phyloP scores from a whole-genome alignment of 164 flowering plant genomes.

The Vitis vinifera region DNA sequence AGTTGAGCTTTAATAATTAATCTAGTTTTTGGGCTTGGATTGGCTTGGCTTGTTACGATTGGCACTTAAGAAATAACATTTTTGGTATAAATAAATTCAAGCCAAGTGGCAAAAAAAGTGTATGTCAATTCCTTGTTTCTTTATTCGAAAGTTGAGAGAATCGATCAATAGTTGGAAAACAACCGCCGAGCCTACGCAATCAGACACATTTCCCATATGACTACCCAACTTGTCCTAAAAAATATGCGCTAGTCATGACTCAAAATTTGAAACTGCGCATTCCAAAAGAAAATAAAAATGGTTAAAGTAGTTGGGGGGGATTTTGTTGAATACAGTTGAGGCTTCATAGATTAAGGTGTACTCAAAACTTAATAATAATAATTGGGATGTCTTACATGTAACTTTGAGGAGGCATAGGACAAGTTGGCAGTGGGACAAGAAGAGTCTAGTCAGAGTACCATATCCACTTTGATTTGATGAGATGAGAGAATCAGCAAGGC shows the following conservation, averaged over 20 bases:
- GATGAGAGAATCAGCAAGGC: conserved; percentile 7
- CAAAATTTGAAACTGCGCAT: not conserved
- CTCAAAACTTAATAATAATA: not conserved
- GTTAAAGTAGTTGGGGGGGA: not conserved
- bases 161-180: not conserved
- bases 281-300: not conserved
- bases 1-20: no score
- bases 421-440: conserved; percentile 11
- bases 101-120: not conserved
- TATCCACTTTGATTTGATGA: conserved; percentile 7
- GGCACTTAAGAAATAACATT: not conserved
- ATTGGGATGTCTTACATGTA: not conserved
- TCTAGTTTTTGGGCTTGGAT: not conserved
- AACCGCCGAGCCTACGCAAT: not conserved
- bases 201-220: not conserved
- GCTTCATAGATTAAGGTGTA: no score
- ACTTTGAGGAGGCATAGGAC: conserved; percentile 3
- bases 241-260: not conserved
- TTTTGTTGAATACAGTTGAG: no score
- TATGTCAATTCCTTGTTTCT: not conserved
- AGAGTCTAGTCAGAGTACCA: conserved; percentile 18
- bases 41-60: not conserved
- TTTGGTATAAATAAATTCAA: not conserved
- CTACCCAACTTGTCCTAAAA: not conserved
- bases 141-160: not conserved